Percentiles rank a stretch among this genome's conserved stretches.
Conservation (phyloP, 2,329 filamentous ascomycete genomes). For the Claviceps maximensis region DNA sequence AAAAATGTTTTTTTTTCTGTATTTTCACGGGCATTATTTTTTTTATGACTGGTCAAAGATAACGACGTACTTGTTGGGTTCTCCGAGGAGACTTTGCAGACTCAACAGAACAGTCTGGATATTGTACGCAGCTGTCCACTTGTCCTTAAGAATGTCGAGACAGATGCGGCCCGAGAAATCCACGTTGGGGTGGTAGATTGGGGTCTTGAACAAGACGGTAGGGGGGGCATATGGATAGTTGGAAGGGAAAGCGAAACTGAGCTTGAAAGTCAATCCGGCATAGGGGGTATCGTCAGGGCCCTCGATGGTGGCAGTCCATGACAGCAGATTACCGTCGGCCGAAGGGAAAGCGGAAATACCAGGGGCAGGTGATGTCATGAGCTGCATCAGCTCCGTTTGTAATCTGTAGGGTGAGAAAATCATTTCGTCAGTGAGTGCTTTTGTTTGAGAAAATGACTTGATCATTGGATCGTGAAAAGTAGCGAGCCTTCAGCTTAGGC, state of each 20-base stretch:
- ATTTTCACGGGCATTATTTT: not conserved
- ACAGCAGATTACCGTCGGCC: constrained; percentile 76
- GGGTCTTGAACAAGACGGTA: constrained; percentile 91
- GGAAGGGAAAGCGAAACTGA: constrained; percentile 76
- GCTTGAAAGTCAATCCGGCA: constrained; percentile 75
- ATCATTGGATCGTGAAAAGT: not conserved
- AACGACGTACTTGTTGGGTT: constrained; percentile 83
- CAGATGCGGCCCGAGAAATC: constrained; percentile 97
- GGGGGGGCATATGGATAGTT: constrained; percentile 92
- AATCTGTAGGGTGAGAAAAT: constrained; percentile 42
- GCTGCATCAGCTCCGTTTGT: constrained; percentile 94
- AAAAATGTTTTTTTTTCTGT: not conserved
- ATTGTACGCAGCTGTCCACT: constrained; percentile 97
- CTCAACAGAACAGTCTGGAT: constrained; percentile 87
- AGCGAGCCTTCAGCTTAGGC: not conserved
- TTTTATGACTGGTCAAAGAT: too few relatives aligned
- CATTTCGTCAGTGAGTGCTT: not conserved
- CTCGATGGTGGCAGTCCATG: constrained; percentile 87
- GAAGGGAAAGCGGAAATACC: constrained; percentile 93
- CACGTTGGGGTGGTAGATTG: constrained; percentile 97
- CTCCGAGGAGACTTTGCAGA: constrained; percentile 85
- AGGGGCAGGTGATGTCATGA: constrained; percentile 90
- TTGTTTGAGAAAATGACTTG: not conserved
- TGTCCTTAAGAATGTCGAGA: constrained; percentile 95
- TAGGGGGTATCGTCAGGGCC: constrained; percentile 90